phyloP scores from a whole-genome alignment of 257 asterid genomes.

The Perilla frutescens region DNA sequence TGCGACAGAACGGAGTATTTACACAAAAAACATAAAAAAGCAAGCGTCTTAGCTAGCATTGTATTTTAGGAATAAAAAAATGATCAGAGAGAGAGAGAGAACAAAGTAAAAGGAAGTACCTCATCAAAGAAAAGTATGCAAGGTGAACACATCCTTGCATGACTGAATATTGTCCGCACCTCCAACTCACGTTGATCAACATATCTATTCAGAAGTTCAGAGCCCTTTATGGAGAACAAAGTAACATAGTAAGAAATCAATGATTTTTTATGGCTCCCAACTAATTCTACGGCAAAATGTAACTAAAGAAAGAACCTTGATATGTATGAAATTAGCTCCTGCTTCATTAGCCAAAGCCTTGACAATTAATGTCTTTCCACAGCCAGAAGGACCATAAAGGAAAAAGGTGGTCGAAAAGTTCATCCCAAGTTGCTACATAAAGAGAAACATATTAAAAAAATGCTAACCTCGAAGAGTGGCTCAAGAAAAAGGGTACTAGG shows the following conservation, averaged over 20 bases:
- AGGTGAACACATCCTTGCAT: conserved; percentile 93
- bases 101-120: conserved; percentile 47
- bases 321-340: conserved; percentile 89
- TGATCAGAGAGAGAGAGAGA: not conserved
- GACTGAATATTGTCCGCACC: conserved; percentile 75
- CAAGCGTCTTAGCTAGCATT: not conserved
- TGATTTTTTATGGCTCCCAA: not conserved
- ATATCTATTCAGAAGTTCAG: conserved; percentile 82
- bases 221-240: conserved; percentile 63
- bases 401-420: conserved; percentile 73
- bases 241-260: conserved; percentile 22
- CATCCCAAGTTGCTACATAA: conserved; percentile 66
- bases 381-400: conserved; percentile 98
- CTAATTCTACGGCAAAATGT: conserved; percentile 15
- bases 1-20: too few relatives aligned
- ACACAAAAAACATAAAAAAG: too few relatives aligned
- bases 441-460: conserved; percentile 8
- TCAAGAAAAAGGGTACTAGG: conserved; percentile 15
- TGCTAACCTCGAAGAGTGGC: conserved; percentile 2
- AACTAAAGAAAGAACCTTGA: conserved; percentile 58
- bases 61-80: not conserved
- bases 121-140: conserved; percentile 95
- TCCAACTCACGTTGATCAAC: conserved; percentile 95
- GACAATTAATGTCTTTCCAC: conserved; percentile 95
- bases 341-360: conserved; percentile 96